Base-by-base conservation (phyloP, 2,329 filamentous ascomycete species). In the Cladosporium colombiae region DNA sequence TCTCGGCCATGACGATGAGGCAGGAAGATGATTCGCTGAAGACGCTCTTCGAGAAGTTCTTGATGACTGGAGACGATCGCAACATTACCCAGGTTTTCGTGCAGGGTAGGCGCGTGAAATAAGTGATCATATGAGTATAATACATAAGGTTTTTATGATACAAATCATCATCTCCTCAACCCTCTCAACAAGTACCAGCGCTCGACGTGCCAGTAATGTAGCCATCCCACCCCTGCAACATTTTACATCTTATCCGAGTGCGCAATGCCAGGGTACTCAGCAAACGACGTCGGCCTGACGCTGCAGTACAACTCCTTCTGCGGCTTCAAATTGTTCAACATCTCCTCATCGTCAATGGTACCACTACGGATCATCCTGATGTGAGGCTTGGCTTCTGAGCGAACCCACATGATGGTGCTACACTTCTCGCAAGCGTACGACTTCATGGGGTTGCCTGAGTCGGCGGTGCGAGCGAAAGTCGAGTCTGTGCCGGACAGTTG, bases 381-480 rank as follows among this genome's bases (percentile, higher is more conserved):
- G 14, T 70, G 74, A 0, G 68, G 69, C 65, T 74, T 66, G 6
- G 66, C 68, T 13, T 74, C 71, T 18, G 67, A 67, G 37, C 71
- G 62, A 14, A 74, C 74, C 23, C 55, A 68, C 66, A 76, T 72
- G 50, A 75, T 66, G 18, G 67, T 71, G 25, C 68, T 70, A 66
- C 75, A 76, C 40, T 69, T 74, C 6, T 60, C 68, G 52, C 73
- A 75, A 29, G 72, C 73, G 46, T 68, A 64, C 63, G 76, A 76
- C 13, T 71, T 70, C 53, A 76, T 70, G 18, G 66, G 37, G 61
- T 76, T 75, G 65, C 75, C 75, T 13, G 69, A 72, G 40, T 74
- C 73, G 23, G 71, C 75, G 25, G 66, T 70, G 10, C 75, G 69
- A 1, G 65, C 67, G 66, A 64, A 76, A n/a, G 67, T 67, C 44